Percentiles rank a stretch among this genome's conserved stretches.
Conservation (phyloP, 139 green algal species). For the Tetratostichococcus sp. region DNA sequence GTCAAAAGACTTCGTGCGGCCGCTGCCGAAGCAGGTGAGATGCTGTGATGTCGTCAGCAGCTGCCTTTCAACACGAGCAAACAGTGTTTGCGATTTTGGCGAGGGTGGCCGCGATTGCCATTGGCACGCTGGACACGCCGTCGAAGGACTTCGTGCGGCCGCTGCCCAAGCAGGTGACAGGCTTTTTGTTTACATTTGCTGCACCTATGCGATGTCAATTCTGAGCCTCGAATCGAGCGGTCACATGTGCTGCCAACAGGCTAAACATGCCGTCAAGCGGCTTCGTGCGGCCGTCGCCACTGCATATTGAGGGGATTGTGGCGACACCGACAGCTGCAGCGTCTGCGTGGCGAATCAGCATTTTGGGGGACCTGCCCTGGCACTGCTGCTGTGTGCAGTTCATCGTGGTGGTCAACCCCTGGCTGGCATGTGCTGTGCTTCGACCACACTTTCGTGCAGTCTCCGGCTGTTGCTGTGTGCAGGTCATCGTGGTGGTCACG, state of each 20-base stretch:
- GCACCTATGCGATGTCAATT: neutral
- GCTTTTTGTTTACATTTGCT: too few species aligned
- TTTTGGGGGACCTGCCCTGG: neutral
- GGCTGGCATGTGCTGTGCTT: slow-evolving; percentile 71
- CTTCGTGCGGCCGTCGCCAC: neutral
- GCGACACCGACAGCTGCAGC: too few species aligned
- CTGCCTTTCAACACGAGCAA: too few species aligned
- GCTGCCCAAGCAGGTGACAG: neutral
- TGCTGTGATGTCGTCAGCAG: too few species aligned
- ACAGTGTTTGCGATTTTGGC: too few species aligned
- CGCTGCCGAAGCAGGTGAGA: neutral
- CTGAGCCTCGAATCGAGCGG: too few species aligned
- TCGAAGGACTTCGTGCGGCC: neutral
- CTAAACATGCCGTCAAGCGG: neutral
- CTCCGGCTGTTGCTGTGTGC: neutral
- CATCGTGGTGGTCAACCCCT: neutral
- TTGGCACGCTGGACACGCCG: neutral
- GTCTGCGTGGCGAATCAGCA: too few species aligned
- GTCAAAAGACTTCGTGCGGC: neutral
- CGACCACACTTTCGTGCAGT: slow-evolving; percentile 81
- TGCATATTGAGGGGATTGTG: too few species aligned
- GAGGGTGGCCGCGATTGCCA: neutral
- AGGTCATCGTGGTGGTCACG: slow-evolving; percentile 89
- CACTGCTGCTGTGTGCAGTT: neutral
- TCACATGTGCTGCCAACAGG: neutral